These are phyloP conservation scores for Circinella umbellata DNA, from an alignment of 371 early-diverging fungal species.

Conservation along the genomic window DNA sequence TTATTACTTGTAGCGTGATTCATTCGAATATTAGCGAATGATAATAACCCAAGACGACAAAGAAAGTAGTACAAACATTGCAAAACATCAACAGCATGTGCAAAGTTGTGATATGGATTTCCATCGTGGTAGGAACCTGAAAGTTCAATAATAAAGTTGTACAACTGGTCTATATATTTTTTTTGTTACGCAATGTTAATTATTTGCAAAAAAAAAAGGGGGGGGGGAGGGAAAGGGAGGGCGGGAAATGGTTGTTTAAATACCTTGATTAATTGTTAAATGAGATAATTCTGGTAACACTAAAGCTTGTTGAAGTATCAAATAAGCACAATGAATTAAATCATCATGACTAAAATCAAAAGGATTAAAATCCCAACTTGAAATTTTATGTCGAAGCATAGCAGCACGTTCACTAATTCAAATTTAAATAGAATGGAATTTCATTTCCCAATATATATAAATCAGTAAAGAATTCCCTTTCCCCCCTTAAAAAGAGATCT, in stretches of 20 bases:
- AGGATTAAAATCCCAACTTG: slow-evolving; percentile 76
- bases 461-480: background rate
- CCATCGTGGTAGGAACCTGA: slow-evolving; percentile 69
- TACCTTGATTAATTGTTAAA: slow-evolving; percentile 59
- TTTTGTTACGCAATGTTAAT: slow-evolving; percentile 6
- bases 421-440: background rate
- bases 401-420: slow-evolving; percentile 44
- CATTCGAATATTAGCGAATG: slow-evolving; percentile 2
- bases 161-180: slow-evolving; percentile 57
- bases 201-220: background rate
- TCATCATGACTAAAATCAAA: slow-evolving; percentile 66
- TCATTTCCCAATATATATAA: too few relatives aligned
- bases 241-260: too few relatives aligned
- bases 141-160: slow-evolving; percentile 65
- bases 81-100: slow-evolving; percentile 87
- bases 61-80: slow-evolving; percentile 79
- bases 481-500: background rate
- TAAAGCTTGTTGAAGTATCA: slow-evolving; percentile 70
- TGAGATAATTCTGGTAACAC: slow-evolving; percentile 57
- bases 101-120: slow-evolving; percentile 87
- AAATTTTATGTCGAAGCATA: slow-evolving; percentile 47
- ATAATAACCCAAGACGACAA: slow-evolving; percentile 60
- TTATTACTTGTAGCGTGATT: background rate
- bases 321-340: slow-evolving; percentile 66
- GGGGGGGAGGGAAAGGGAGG: too few relatives aligned